Conservation (phyloP, 129 eudicot genomes). For the Silybum marianum region DNA sequence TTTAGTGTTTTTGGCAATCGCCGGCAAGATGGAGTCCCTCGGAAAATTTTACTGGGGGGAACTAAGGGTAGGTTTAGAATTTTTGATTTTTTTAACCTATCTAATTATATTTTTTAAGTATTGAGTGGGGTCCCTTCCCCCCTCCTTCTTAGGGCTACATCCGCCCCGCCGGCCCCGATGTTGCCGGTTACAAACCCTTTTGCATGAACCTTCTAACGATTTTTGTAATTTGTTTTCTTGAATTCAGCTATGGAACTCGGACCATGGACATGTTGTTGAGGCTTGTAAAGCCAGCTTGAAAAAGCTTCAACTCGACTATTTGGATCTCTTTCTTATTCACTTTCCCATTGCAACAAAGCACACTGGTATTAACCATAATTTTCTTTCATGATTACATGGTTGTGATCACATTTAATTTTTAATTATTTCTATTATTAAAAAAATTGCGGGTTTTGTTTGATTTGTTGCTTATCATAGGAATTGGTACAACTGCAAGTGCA, state of each 20-base stretch:
- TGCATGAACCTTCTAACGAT: background rate
- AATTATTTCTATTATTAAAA: background rate
- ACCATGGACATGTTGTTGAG: constrained; percentile 87
- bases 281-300: constrained; percentile 91
- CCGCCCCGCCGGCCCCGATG: too few species aligned
- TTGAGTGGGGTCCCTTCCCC: too few species aligned
- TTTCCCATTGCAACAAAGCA: constrained; percentile 85
- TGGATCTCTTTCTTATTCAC: constrained; percentile 80
- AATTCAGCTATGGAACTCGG: constrained; percentile 92
- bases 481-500: constrained; percentile 80
- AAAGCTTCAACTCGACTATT: constrained; percentile 84
- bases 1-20: too few species aligned
- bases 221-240: background rate
- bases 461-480: constrained; percentile 47
- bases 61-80: too few species aligned
- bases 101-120: too few species aligned
- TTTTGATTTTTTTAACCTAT: too few species aligned
- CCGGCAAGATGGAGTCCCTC: too few species aligned
- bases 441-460: background rate
- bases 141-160: too few species aligned
- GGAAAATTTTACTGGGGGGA: too few species aligned
- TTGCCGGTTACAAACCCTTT: background rate
- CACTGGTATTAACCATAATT: constrained; percentile 52
- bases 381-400: background rate
- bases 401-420: background rate